Evolutionary conservation across 352 stramenopile species (phyloP).

Genomic region (Thraustotheca clavata): DNA sequence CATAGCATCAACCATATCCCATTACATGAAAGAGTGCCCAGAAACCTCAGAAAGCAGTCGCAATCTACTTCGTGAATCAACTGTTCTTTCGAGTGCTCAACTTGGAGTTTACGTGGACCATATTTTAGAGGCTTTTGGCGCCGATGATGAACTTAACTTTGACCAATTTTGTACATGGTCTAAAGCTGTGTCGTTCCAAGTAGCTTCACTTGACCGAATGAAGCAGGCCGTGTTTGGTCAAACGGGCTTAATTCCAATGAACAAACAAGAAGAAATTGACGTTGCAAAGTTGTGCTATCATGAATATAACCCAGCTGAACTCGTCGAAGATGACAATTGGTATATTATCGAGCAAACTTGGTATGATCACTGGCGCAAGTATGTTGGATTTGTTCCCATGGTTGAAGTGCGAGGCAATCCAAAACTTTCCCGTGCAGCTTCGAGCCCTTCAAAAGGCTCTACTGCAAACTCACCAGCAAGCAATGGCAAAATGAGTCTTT

Average conservation of each 20-base stretch:
- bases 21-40: conserved; percentile 40
- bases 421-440: neutral
- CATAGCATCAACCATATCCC: conserved; percentile 56
- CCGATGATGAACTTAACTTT: conserved; percentile 35
- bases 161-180: conserved; percentile 67
- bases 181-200: conserved; percentile 62
- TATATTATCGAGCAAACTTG: conserved; percentile 77
- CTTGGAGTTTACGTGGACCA: conserved; percentile 71
- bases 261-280: conserved; percentile 70
- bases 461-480: neutral
- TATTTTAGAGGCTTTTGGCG: conserved; percentile 51
- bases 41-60: neutral
- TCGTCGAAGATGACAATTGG: conserved; percentile 80
- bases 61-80: conserved; percentile 51
- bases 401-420: neutral
- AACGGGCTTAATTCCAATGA: conserved; percentile 53
- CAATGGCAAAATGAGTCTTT: neutral
- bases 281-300: conserved; percentile 68
- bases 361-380: conserved; percentile 82
- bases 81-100: conserved; percentile 71
- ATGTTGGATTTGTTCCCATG: conserved; percentile 31
- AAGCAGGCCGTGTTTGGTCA: conserved; percentile 80
- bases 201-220: conserved; percentile 71
- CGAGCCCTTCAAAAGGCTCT: neutral
- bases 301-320: conserved; percentile 47